A percentile compares a stretch with the other conserved stretches of the same genome.
Conservation (phyloP, 768 basidiomycete genomes). For the Mycena vitilis region DNA sequence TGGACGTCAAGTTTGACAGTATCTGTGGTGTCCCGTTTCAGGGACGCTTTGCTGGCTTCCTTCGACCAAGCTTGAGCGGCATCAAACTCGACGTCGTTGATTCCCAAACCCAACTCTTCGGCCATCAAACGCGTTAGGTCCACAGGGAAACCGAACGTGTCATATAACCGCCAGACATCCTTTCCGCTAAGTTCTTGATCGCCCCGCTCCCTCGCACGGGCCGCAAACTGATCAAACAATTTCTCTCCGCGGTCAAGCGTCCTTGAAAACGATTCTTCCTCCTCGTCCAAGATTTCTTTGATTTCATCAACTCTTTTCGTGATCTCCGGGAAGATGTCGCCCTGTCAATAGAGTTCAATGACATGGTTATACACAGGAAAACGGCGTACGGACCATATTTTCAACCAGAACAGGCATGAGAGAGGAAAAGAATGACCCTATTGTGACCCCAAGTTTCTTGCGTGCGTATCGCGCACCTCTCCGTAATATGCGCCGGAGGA, state of each 20-base stretch:
- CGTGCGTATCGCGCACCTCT: slow-evolving; percentile 95
- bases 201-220: slow-evolving; percentile 71
- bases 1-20: slow-evolving; percentile 94
- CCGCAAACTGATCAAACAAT: slow-evolving; percentile 90
- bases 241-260: slow-evolving; percentile 97
- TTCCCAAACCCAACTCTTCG: slow-evolving; percentile 84
- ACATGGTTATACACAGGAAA: slow-evolving; percentile 8
- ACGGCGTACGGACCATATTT: slow-evolving; percentile 70
- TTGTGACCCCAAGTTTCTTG: slow-evolving; percentile 92
- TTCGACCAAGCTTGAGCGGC: slow-evolving; percentile 89
- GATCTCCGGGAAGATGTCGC: slow-evolving; percentile 92
- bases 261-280: slow-evolving; percentile 97
- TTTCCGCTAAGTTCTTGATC: slow-evolving; percentile 81
- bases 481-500: slow-evolving; percentile 92
- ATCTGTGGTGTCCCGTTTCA: slow-evolving; percentile 76
- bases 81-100: slow-evolving; percentile 92
- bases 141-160: slow-evolving; percentile 98
- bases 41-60: slow-evolving; percentile 88
- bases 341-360: slow-evolving; percentile 54
- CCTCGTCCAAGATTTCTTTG: slow-evolving; percentile 96
- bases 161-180: slow-evolving; percentile 97
- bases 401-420: slow-evolving; percentile 91
- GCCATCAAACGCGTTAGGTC: slow-evolving; percentile 98
- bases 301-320: slow-evolving; percentile 84
- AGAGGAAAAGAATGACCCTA: slow-evolving; percentile 95